Conservation (phyloP, 805 yeast species). For the Wickerhamiella musiphila region DNA sequence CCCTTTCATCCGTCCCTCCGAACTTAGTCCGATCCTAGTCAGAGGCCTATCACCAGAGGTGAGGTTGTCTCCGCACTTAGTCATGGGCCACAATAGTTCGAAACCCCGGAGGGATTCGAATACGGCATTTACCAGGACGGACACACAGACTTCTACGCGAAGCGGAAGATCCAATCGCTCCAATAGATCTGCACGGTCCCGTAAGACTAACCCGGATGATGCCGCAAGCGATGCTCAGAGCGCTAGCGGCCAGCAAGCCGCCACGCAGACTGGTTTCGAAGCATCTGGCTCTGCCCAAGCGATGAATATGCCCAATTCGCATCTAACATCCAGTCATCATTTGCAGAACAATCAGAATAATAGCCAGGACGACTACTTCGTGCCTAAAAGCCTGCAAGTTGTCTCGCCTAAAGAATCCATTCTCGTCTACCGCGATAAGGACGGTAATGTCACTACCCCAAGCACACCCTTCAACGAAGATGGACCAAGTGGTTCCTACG, state of each 20-base stretch:
- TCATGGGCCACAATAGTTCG: conserved; percentile 25
- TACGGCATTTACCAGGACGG: conserved; percentile 22
- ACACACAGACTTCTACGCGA: conserved; percentile 25
- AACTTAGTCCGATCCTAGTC: no score
- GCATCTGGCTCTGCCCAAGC: background rate
- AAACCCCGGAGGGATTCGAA: conserved; percentile 15
- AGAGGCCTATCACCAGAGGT: no score
- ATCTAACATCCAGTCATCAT: background rate
- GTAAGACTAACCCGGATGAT: background rate
- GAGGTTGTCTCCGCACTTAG: no score
- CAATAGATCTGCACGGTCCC: background rate
- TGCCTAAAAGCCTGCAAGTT: conserved; percentile 33
- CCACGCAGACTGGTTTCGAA: background rate
- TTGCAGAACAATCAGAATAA: conserved; percentile 18
- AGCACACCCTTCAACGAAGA: conserved; percentile 9
- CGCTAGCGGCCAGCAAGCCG: conserved; percentile 34
- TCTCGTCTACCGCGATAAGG: conserved; percentile 35
- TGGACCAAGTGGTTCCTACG: background rate
- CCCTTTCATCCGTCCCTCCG: no score
- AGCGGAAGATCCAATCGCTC: conserved; percentile 12
- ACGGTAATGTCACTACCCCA: conserved; percentile 19
- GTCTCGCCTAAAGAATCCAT: conserved; percentile 62
- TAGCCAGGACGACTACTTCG: conserved; percentile 20
- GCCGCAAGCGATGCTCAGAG: conserved; percentile 30
- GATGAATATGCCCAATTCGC: no score